These are phyloP conservation scores for Flaveria linearis DNA, from an alignment of 129 eudicot species.

Conservation along the genomic window DNA sequence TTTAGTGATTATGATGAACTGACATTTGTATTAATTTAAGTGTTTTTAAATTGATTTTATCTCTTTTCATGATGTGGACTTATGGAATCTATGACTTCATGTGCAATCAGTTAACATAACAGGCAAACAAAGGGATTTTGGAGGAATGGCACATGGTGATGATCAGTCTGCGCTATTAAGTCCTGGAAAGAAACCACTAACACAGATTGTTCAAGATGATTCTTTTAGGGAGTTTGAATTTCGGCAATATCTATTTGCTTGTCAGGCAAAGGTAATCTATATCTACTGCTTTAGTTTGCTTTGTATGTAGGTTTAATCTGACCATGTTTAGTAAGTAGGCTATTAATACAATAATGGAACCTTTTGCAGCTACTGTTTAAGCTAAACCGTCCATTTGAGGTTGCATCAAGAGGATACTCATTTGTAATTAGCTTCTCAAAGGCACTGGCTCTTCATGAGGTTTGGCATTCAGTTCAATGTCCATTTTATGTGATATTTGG, in stretches of 20 bases:
- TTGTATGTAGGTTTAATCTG: background rate
- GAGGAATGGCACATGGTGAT: conserved; percentile 89
- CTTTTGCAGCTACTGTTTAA: conserved; percentile 79
- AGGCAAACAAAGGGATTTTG: conserved; percentile 84
- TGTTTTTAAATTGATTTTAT: background rate
- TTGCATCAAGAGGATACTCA: conserved; percentile 86
- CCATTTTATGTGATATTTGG: conserved; percentile 28
- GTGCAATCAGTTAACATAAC: conserved; percentile 57
- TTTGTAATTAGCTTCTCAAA: conserved; percentile 90
- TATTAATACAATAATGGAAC: background rate
- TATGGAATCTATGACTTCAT: background rate
- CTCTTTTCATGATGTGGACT: conserved; percentile 11
- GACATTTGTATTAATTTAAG: background rate
- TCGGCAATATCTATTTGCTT: conserved; percentile 95
- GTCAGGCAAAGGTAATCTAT: conserved; percentile 85
- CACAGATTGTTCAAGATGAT: conserved; percentile 93
- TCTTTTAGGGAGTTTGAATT: conserved; percentile 96
- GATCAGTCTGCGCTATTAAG: conserved; percentile 85
- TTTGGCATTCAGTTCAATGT: conserved; percentile 40
- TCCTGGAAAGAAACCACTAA: conserved; percentile 68
- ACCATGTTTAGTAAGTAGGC: background rate
- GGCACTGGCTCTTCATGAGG: conserved; percentile 85
- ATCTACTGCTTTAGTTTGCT: conserved; percentile 17
- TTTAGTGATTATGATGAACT: conserved; percentile 18
- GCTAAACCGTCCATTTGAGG: conserved; percentile 91